Evolutionary conservation across 306 rosid genomes (phyloP), one percentile per base, ranked within the genome.

Genomic region (Inga leiocalycina): DNA sequence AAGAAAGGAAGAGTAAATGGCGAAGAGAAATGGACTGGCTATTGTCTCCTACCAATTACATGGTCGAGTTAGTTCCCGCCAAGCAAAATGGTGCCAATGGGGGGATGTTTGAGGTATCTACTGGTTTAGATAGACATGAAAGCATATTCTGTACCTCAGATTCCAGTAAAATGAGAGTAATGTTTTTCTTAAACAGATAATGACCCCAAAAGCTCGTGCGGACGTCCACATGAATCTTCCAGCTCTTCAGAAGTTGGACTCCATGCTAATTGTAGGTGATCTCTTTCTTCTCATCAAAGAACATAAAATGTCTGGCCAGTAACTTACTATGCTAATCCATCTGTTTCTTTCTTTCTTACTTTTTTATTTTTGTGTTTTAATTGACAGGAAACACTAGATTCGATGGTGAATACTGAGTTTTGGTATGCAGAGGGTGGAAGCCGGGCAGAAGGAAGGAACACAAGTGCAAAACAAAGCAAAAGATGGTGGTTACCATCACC

Each of bases 11-110:
- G 86, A 79, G 83, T 35, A 93, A 92, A 88, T 96, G 99, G 99
- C 75, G 54, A 48, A 88, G 81, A 83, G 98, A 96, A 91, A 91
- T 92, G 94, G 96, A 89, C 75, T 96, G 99, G 99, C 87, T 93
- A 69, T 87, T 96, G 79, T 93, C 97, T 66, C 99, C 99, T 46
- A 89, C 99, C 43, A 93, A 92, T 86, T 92, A 90, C 64, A 96
- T 96, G 98, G 97, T 96, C 35, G 98, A 96, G 86, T 84, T 96
- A 88, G 98, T 96, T 90, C 99, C 99, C 45, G 89, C 99, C 52
- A 93, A 88, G 90, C 99, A 91, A 90, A 91, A 84, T 81, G 91
- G 91, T 78, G 89, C 97, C 35, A 88, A 91, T 75, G 99, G 98
- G 68, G 87, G 96, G 69, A 91, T 86, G 45, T 72, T 96, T 76